Percentiles rank a stretch among this genome's conserved stretches.
Evolutionary conservation across 192 early-diverging fungal species (phyloP).

Genomic region (Coemansia biformis): DNA sequence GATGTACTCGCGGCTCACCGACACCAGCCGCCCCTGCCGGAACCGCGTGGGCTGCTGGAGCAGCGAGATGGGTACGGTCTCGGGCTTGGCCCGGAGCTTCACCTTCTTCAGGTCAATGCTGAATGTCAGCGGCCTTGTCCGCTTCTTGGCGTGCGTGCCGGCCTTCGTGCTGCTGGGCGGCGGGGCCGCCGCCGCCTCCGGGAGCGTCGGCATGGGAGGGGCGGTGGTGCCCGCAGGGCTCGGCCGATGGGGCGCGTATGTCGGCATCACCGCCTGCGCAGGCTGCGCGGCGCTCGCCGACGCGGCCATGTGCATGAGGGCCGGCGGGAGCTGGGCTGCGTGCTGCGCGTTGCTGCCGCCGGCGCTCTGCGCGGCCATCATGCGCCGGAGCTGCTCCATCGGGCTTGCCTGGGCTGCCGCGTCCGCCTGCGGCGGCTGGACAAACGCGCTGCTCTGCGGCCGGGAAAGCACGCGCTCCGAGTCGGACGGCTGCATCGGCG

Average conservation of each 20-base stretch:
- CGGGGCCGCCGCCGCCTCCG: not conserved
- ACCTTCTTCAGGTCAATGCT: conserved; percentile 30
- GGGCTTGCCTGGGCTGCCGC: conserved; percentile 13
- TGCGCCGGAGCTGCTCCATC: conserved; percentile 43
- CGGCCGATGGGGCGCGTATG: not conserved
- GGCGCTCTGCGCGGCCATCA: conserved; percentile 27
- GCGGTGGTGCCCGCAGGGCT: too few species aligned
- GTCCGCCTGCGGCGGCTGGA: not conserved
- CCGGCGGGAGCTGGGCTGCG: conserved; percentile 4
- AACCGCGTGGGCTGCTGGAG: conserved; percentile 41
- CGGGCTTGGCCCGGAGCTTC: conserved; percentile 26
- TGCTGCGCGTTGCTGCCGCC: conserved; percentile 5
- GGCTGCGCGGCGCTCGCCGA: too few species aligned
- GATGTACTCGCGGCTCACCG: conserved; percentile 46
- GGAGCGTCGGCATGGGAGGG: not conserved
- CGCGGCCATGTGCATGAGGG: too few species aligned
- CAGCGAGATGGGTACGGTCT: conserved; percentile 40
- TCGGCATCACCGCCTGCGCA: not conserved
- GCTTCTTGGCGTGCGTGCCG: conserved; percentile 10
- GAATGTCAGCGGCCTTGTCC: conserved; percentile 6
- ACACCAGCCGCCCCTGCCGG: conserved; percentile 29
- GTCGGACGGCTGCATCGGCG: conserved; percentile 13
- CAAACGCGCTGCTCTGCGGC: conserved; percentile 1
- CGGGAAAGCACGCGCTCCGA: conserved; percentile 19
- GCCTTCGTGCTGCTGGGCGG: conserved; percentile 5